Evolutionary conservation across 768 basidiomycete genomes (phyloP).

Genomic region (Termitomyces sp.): DNA sequence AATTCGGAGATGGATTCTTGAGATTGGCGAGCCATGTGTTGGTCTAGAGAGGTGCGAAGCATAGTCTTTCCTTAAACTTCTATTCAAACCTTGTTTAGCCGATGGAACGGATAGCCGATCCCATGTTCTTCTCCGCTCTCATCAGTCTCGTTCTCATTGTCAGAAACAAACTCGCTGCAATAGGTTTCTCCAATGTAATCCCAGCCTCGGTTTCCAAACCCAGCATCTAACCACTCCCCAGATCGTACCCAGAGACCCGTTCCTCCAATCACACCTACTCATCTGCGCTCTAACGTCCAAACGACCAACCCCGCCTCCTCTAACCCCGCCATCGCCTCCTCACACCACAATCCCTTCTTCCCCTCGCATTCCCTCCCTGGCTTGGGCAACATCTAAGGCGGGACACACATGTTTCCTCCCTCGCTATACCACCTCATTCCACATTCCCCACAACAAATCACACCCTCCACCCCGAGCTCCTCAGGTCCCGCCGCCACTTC

Average conservation of each 20-base stretch:
- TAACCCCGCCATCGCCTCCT: slow-evolving; percentile 1
- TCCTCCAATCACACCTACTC: slow-evolving; percentile 66
- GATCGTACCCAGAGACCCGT: slow-evolving; percentile 72
- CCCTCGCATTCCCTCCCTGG: slow-evolving; percentile 9
- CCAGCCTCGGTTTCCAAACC: neutral
- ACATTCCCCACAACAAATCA: slow-evolving; percentile 11
- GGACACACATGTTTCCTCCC: slow-evolving; percentile 8
- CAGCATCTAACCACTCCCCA: slow-evolving; percentile 10
- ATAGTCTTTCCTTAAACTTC: neutral
- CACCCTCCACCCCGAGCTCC: slow-evolving; percentile 9
- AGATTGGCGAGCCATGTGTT: slow-evolving; percentile 61
- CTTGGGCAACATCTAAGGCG: neutral
- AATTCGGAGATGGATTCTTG: slow-evolving; percentile 63
- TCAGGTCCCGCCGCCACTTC: slow-evolving; percentile 16
- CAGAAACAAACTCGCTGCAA: slow-evolving; percentile 66
- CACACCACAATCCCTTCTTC: slow-evolving; percentile 7
- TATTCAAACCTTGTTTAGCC: slow-evolving; percentile 39
- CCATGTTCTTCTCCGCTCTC: slow-evolving; percentile 65
- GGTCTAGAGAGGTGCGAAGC: slow-evolving; percentile 57
- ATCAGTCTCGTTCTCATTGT: slow-evolving; percentile 65
- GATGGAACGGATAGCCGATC: slow-evolving; percentile 73
- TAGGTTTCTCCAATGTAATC: slow-evolving; percentile 45
- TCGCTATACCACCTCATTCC: slow-evolving; percentile 5
- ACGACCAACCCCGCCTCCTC: too few species aligned
- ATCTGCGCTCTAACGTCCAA: slow-evolving; percentile 41